phyloP scores from a whole-genome alignment of 202 grass and related monocot species.

The Thinopyrum obtusiflorum region DNA sequence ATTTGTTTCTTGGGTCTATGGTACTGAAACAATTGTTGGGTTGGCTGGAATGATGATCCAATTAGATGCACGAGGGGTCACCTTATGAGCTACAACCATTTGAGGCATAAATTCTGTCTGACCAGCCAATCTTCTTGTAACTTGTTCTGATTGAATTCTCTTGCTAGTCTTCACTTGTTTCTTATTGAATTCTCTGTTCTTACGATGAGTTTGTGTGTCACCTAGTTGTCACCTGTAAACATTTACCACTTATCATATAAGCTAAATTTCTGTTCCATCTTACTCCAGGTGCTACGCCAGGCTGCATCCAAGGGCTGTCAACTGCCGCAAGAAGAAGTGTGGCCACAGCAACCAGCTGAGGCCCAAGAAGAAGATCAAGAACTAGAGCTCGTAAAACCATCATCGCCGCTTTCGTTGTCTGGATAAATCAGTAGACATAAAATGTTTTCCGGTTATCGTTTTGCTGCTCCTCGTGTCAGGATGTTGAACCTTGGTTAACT shows the following conservation, averaged over 20 bases:
- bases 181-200: background rate
- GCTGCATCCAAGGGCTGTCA: constrained; percentile 61
- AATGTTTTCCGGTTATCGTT: background rate
- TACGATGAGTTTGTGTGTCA: background rate
- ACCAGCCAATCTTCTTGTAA: constrained; percentile 2
- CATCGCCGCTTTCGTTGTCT: background rate
- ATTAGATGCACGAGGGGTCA: constrained; percentile 47
- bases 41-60: constrained; percentile 52
- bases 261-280: background rate
- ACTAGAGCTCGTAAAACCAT: constrained; percentile 5
- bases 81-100: constrained; percentile 30
- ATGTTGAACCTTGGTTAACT: background rate
- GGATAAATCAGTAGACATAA: background rate
- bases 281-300: constrained; percentile 55
- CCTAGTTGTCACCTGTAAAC: background rate
- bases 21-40: background rate
- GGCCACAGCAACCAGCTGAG: constrained; percentile 84
- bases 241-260: background rate
- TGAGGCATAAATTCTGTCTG: constrained; percentile 53
- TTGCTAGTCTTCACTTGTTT: background rate
- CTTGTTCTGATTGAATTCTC: background rate
- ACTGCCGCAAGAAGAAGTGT: constrained; percentile 88
- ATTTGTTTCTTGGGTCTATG: background rate
- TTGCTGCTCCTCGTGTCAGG: background rate
- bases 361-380: constrained; percentile 79